Percentiles rank a stretch among this genome's conserved stretches.
These are phyloP conservation scores for Rhododendron williamsianum DNA, from an alignment of 148 eudicot species.

Conservation along the genomic window DNA sequence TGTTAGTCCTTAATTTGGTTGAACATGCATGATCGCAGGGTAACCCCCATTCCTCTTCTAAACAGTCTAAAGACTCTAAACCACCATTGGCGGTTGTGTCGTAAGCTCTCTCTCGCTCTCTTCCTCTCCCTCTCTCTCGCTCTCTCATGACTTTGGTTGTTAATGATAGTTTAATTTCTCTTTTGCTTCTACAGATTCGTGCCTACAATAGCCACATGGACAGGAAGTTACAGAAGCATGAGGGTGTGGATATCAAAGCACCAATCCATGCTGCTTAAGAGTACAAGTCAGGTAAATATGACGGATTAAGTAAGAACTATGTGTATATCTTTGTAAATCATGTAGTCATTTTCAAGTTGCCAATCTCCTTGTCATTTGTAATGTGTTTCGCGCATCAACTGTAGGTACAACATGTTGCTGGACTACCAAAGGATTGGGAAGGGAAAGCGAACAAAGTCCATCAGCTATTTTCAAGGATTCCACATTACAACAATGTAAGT, in stretches of 20 bases:
- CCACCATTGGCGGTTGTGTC: constrained; percentile 56
- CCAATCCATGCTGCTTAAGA: constrained; percentile 60
- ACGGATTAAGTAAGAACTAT: background rate
- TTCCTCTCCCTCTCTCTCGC: background rate
- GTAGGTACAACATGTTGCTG: constrained; percentile 49
- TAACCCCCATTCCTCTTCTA: constrained; percentile 24
- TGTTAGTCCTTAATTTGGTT: constrained; percentile 7
- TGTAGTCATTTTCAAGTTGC: background rate
- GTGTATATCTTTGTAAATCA: background rate
- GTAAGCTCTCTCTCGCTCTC: constrained; percentile 36
- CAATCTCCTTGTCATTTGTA: background rate
- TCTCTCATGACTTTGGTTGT: background rate
- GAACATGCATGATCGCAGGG: constrained; percentile 38
- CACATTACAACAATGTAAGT: constrained; percentile 69
- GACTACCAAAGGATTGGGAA: constrained; percentile 62
- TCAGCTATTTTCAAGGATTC: constrained; percentile 57
- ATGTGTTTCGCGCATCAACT: background rate
- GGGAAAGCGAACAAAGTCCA: constrained; percentile 55
- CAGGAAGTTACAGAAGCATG: constrained; percentile 82
- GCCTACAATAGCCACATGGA: constrained; percentile 87
- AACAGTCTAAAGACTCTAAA: constrained; percentile 45
- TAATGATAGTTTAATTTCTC: background rate
- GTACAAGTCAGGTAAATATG: constrained; percentile 45
- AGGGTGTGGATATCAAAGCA: constrained; percentile 80
- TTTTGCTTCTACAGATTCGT: constrained; percentile 36